phyloP scores from a whole-genome alignment of 106 monocot species.

The Acorus calamus region DNA sequence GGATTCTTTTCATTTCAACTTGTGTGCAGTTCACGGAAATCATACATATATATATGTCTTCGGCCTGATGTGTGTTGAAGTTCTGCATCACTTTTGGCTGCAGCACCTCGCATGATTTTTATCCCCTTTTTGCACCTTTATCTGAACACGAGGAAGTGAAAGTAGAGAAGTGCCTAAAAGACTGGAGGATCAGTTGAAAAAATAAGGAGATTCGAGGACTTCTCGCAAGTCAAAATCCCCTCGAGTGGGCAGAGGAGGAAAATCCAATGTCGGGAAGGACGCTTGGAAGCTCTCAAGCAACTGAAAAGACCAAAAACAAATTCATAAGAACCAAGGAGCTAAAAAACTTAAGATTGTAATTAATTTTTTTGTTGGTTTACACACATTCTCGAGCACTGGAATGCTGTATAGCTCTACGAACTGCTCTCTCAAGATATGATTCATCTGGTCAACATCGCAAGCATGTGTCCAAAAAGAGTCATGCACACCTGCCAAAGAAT shows the following conservation, averaged over 20 bases:
- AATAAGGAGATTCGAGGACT: slow-evolving; percentile 68
- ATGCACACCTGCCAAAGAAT: slow-evolving; percentile 51
- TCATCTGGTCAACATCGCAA: slow-evolving; percentile 83
- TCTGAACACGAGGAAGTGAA: too few species aligned
- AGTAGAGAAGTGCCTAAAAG: not conserved
- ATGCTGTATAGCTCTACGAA: slow-evolving; percentile 79
- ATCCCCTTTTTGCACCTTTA: too few species aligned
- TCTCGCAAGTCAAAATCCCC: slow-evolving; percentile 60
- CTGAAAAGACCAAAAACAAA: slow-evolving; percentile 21
- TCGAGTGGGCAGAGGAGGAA: slow-evolving; percentile 58
- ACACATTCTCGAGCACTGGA: slow-evolving; percentile 78
- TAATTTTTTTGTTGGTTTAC: not conserved
- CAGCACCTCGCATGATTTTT: too few species aligned
- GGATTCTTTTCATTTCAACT: too few species aligned
- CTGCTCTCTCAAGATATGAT: slow-evolving; percentile 61
- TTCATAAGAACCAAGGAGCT: not conserved
- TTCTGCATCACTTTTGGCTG: too few species aligned
- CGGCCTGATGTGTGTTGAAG: too few species aligned
- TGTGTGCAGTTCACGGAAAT: too few species aligned
- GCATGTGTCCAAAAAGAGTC: slow-evolving; percentile 96
- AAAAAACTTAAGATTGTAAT: not conserved
- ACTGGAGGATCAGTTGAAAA: slow-evolving; percentile 55
- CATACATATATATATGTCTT: too few species aligned
- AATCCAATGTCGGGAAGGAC: slow-evolving; percentile 57
- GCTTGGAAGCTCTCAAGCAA: slow-evolving; percentile 64